Percentiles rank a stretch among this genome's conserved stretches.
Evolutionary conservation across 129 eudicot genomes (phyloP).

Genomic region (Arctium lappa): DNA sequence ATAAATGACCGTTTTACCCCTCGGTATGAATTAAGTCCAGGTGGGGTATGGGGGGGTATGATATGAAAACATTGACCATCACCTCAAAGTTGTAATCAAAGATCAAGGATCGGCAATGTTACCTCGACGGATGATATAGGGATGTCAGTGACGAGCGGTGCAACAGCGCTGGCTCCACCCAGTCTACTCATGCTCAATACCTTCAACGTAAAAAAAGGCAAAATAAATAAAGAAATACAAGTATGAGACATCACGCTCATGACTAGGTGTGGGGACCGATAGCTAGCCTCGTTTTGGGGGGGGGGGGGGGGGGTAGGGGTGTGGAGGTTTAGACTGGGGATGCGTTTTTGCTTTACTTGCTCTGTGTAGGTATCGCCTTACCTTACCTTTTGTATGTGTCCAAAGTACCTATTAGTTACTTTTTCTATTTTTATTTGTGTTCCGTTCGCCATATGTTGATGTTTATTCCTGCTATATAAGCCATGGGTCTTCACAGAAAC

Average conservation of each 20-base stretch:
- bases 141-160: conserved; percentile 93
- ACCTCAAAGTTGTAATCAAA: not conserved
- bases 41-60: no score
- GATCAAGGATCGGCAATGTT: not conserved
- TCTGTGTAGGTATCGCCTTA: no score
- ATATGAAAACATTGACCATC: not conserved
- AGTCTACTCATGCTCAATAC: conserved; percentile 97
- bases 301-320: no score
- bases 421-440: no score
- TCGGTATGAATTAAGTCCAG: no score
- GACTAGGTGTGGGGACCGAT: no score
- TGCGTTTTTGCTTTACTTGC: no score
- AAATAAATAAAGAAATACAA: not conserved
- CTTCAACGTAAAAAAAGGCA: conserved; percentile 35
- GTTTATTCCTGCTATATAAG: no score
- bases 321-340: no score
- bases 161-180: conserved; percentile 98
- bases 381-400: no score
- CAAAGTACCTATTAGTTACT: not conserved
- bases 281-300: no score
- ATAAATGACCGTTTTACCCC: not conserved
- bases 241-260: not conserved
- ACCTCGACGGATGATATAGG: conserved; percentile 92
- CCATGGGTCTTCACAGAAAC: not conserved
- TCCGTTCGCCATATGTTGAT: no score